A percentile compares a stretch with the other conserved stretches of the same genome.
Conservation (phyloP, 1,284 basidiomycete genomes). For the Ganoderma sp. region DNA sequence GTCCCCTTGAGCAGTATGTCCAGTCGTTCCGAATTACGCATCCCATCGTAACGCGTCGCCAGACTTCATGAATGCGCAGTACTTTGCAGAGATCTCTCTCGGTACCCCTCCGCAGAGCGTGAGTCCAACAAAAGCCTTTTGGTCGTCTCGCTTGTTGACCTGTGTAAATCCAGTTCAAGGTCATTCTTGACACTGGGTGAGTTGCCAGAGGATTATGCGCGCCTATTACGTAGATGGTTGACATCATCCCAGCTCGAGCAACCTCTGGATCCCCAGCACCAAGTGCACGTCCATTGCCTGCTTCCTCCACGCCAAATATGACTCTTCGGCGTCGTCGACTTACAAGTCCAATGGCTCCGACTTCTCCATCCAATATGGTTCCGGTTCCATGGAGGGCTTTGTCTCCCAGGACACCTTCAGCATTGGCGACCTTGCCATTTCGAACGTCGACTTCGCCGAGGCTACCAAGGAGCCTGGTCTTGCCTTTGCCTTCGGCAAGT, state of each 20-base stretch:
- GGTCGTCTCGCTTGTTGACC: constrained; percentile 5
- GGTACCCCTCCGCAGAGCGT: constrained; percentile 83
- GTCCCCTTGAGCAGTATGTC: constrained; percentile 90
- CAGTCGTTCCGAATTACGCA: constrained; percentile 5
- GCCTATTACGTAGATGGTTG: constrained; percentile 17
- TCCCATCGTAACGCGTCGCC: constrained; percentile 1
- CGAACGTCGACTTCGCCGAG: constrained; percentile 91
- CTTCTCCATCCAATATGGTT: constrained; percentile 96
- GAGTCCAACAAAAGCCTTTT: constrained; percentile 36
- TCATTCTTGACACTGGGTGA: constrained; percentile 86
- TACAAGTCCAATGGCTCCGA: constrained; percentile 92
- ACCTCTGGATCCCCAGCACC: constrained; percentile 92
- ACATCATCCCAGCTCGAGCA: constrained; percentile 68
- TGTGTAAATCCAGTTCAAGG: constrained; percentile 66
- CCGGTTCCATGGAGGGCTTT: constrained; percentile 96
- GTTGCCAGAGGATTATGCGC: constrained; percentile 33
- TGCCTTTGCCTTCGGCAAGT: constrained; percentile 97
- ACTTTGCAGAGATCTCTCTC: constrained; percentile 88
- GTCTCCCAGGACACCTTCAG: constrained; percentile 86
- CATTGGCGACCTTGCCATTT: constrained; percentile 87
- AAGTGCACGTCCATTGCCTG: constrained; percentile 96
- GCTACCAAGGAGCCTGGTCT: constrained; percentile 97
- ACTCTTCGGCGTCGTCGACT: constrained; percentile 81
- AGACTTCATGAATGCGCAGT: constrained; percentile 99
- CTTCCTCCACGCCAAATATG: constrained; percentile 96